Conservation (phyloP, 1,139 yeast species). For the Oligophagozyma castellii region DNA sequence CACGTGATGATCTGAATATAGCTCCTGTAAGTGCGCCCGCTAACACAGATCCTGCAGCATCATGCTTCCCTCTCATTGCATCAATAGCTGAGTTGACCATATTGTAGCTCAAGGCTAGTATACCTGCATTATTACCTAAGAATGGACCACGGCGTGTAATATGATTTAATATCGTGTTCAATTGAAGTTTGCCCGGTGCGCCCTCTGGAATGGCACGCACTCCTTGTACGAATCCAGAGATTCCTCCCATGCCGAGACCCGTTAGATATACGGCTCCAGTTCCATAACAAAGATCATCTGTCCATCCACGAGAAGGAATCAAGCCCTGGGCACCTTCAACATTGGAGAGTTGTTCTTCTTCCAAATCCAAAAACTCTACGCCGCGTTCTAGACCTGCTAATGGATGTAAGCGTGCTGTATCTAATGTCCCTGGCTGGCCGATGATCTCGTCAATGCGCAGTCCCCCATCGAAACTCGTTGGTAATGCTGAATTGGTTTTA, state of each 20-base stretch:
- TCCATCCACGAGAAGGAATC: conserved; percentile 92
- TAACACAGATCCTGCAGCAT: conserved; percentile 64
- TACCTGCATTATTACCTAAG: conserved; percentile 91
- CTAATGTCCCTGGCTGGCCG: conserved; percentile 49
- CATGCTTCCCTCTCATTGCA: conserved; percentile 75
- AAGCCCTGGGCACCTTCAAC: conserved; percentile 83
- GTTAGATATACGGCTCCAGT: conserved; percentile 86
- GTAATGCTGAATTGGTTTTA: too few species aligned
- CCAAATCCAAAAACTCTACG: conserved; percentile 80
- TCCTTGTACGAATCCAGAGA: conserved; percentile 81
- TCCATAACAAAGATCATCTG: conserved; percentile 94
- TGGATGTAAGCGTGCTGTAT: conserved; percentile 73
- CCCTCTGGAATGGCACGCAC: conserved; percentile 57
- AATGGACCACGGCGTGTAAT: conserved; percentile 93
- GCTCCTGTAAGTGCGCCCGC: conserved; percentile 95
- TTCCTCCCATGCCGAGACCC: conserved; percentile 77
- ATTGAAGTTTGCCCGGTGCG: conserved; percentile 60
- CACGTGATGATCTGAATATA: conserved; percentile 72
- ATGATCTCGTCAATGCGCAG: conserved; percentile 32
- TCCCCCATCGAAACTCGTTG: too few species aligned
- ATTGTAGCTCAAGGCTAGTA: conserved; percentile 79
- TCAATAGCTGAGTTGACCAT: conserved; percentile 71
- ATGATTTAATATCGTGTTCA: conserved; percentile 82
- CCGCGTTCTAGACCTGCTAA: conserved; percentile 86
- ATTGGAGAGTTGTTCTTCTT: conserved; percentile 60